Evolutionary conservation across 1,284 basidiomycete genomes (phyloP).

Genomic region (Caloboletus firmus): DNA sequence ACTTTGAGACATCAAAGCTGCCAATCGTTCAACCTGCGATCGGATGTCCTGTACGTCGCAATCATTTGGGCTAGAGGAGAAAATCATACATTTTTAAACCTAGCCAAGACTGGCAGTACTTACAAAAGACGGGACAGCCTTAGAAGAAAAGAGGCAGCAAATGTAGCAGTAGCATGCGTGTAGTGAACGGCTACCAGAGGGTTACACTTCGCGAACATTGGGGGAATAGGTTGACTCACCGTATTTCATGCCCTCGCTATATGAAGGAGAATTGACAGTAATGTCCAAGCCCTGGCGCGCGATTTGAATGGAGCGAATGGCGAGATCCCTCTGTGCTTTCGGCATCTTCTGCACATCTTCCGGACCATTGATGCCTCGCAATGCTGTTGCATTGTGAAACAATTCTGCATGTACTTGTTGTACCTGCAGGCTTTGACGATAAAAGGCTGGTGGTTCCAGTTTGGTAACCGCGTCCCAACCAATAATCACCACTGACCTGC

Average conservation of each 20-base stretch:
- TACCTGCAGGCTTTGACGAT: slow-evolving; percentile 78
- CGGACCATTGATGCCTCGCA: slow-evolving; percentile 72
- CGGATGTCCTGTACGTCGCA: slow-evolving; percentile 77
- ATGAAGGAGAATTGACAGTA: slow-evolving; percentile 74
- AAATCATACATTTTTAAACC: slow-evolving; percentile 2
- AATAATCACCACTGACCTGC: slow-evolving; percentile 50
- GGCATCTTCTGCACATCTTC: slow-evolving; percentile 79
- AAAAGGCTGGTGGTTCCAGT: slow-evolving; percentile 55
- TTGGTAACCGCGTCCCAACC: not conserved
- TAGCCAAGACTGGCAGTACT: slow-evolving; percentile 30
- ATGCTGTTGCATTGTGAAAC: slow-evolving; percentile 77
- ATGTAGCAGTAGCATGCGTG: slow-evolving; percentile 89
- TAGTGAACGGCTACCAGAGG: slow-evolving; percentile 73
- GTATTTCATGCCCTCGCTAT: slow-evolving; percentile 88
- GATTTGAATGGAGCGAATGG: slow-evolving; percentile 68
- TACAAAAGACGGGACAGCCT: slow-evolving; percentile 85
- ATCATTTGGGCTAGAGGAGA: slow-evolving; percentile 66
- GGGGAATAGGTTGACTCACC: slow-evolving; percentile 43
- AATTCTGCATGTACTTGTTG: slow-evolving; percentile 78
- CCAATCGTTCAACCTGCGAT: slow-evolving; percentile 75
- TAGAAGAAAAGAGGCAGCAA: slow-evolving; percentile 85
- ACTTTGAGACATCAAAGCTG: slow-evolving; percentile 76
- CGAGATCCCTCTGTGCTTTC: slow-evolving; percentile 64
- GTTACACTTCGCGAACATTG: slow-evolving; percentile 7
- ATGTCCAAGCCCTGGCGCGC: slow-evolving; percentile 70